Evolutionary conservation across 345 rosid genomes (phyloP), one percentile per base, ranked within the genome.

Genomic region (Toxicodendron radicans): DNA sequence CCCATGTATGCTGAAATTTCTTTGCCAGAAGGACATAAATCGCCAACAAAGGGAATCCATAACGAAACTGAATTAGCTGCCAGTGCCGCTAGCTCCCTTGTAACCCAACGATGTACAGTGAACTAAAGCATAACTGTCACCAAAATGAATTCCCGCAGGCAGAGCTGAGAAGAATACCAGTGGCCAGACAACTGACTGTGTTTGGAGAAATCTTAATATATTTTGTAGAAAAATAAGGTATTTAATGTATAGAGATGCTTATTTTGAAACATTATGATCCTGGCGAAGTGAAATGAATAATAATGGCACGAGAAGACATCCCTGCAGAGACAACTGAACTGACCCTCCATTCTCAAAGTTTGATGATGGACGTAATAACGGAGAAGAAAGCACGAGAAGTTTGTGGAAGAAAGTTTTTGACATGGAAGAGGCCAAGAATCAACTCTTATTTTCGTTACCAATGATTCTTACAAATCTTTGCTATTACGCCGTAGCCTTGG

Each of bases 51-150:
- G 88, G 62, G 20, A 84, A 21, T 51, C 93, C 94, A 93, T 35
- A 88, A 32, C n/a, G 97, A 85, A 33, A 88, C 73, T 0, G 97
- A 91, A n/a, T n/a, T n/a, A 73, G 88, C 88, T 3, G 94, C 91
- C 77, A 88, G 27, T 12, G 97, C 75, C 69, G 96, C 90, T n/a
- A n/a, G n/a, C n/a, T 68, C 93, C 96, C 70, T 71, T 78, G 70
- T 75, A 91, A 23, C 93, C 91, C 58, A 93, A 73, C 0, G 75
- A 46, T n/a, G 92, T 70, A 18, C 58, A 7, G n/a, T 82, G 58
- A 54, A 87, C 84, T 68, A 93, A 72, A 63, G 61, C 73, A 74
- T 89, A 87, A 0, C 80, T 74, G 5, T 78, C 11, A 2, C 83
- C 92, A 2, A 81, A 58, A 58, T 93, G 93, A 24, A 91, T 51